Evolutionary conservation across 306 rosid species (phyloP).

Genomic region (Glycine latifolia): DNA sequence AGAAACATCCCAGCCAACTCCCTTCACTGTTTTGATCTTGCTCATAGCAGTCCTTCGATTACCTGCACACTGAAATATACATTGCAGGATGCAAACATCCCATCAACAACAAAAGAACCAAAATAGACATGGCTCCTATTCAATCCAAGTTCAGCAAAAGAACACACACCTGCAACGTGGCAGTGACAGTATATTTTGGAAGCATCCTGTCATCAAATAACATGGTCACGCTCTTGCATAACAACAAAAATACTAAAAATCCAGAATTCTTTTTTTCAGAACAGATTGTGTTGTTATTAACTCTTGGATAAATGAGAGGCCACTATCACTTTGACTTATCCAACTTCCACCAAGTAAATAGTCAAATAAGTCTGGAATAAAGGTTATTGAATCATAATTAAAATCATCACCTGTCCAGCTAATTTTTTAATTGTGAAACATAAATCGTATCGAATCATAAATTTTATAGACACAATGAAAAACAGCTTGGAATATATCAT

Average conservation of each 20-base stretch:
- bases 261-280: not conserved
- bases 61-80: constrained; percentile 81
- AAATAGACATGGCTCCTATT: not conserved
- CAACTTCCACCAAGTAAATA: not conserved
- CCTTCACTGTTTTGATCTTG: constrained; percentile 75
- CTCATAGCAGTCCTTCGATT: constrained; percentile 98
- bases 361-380: not conserved
- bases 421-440: not conserved
- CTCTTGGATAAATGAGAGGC: constrained; percentile 6
- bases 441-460: not conserved
- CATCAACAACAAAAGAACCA: constrained; percentile 24
- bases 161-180: constrained; percentile 78
- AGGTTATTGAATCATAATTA: not conserved
- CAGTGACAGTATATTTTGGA: constrained; percentile 84
- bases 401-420: not conserved
- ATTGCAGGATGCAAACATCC: constrained; percentile 27
- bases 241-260: not conserved
- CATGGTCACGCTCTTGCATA: constrained; percentile 37
- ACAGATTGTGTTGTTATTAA: not conserved
- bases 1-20: constrained; percentile 97
- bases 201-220: constrained; percentile 69
- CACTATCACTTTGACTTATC: not conserved
- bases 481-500: not conserved
- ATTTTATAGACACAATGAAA: not conserved
- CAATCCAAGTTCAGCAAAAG: constrained; percentile 23